Conservation (phyloP, 2,329 filamentous ascomycete genomes). For the Laburnicola sp. region DNA sequence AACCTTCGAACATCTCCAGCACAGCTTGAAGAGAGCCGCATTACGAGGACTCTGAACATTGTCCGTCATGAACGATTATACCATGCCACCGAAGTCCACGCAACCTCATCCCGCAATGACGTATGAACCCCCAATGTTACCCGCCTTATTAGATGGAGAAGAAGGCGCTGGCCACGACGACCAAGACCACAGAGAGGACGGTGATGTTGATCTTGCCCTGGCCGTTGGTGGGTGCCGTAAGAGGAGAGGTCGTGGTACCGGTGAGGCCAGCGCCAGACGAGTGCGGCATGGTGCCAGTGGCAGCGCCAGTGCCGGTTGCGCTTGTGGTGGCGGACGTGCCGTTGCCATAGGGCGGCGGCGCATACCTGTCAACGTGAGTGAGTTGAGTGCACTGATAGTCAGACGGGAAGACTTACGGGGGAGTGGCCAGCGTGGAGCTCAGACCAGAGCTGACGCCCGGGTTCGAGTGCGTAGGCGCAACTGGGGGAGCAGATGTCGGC, state of each 20-base stretch:
- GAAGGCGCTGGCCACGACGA: neutral
- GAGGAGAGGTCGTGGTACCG: neutral
- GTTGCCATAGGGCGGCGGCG: neutral
- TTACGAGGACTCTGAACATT: neutral
- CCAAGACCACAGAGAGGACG: neutral
- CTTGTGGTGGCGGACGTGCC: neutral
- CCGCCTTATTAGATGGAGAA: neutral
- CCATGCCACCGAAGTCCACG: neutral
- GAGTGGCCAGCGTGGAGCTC: neutral
- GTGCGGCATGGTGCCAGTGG: neutral
- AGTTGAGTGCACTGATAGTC: neutral
- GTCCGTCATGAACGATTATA: neutral
- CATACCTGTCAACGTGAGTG: neutral
- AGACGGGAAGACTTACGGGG: neutral
- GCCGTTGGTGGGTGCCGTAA: conserved; percentile 1
- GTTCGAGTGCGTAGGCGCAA: neutral
- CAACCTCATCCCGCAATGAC: neutral
- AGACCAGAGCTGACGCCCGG: neutral
- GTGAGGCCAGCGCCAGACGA: neutral
- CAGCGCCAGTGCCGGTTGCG: neutral
- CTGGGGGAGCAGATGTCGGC: neutral
- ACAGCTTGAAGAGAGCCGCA: neutral
- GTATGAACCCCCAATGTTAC: neutral
- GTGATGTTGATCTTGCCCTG: neutral
- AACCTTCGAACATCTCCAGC: neutral